Evolutionary conservation across 2,329 filamentous ascomycete species (phyloP), one percentile per base, ranked within the genome.

Genomic region (Furcasterigmium sp.): DNA sequence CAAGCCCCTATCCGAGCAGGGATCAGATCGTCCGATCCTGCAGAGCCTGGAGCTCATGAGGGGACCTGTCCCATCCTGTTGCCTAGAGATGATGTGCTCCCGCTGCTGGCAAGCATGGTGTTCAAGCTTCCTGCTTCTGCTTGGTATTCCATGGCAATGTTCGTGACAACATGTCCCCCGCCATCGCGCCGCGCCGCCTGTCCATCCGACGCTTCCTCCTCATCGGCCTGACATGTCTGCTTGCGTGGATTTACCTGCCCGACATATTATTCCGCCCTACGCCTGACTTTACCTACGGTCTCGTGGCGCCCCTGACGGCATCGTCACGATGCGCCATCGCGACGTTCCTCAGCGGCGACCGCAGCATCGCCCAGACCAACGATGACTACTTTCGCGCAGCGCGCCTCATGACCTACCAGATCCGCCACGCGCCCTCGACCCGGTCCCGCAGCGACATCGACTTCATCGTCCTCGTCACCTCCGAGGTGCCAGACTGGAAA

Each of bases 341-440:
- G 10, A 68, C 65, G 8, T 66, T 68, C 46, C 58, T 68, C 9
- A 58, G 61, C 29, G 56, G 59, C 35, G 51, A 53, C 25, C n/a
- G n/a, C n/a, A 53, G 53, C 37, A 45, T 49, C 11, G 19, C 45
- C 11, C 51, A 56, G 19, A 51, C 56, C 6, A 56, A 61, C 20
- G 63, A 67, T 45, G 53, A 57, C 37, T 72, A 70, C 51, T 67
- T 65, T 47, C 53, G 57, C 18, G 61, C 60, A 17, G 55, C 62
- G 1, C 62, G 67, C 5, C 55, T 64, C 36, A 53, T 70, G 10
- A 54, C 59, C 11, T 68, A 69, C 50, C 67, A 70, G 49, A 52
- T 70, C 4, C 53, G 69, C 3, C 63, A 69, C 42, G 61, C 56
- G 17, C 52, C 58, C 1, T 45, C 56, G 9, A 72, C 67, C 3